phyloP scores from a whole-genome alignment of 768 basidiomycete species.

The Boletus subparvulus region DNA sequence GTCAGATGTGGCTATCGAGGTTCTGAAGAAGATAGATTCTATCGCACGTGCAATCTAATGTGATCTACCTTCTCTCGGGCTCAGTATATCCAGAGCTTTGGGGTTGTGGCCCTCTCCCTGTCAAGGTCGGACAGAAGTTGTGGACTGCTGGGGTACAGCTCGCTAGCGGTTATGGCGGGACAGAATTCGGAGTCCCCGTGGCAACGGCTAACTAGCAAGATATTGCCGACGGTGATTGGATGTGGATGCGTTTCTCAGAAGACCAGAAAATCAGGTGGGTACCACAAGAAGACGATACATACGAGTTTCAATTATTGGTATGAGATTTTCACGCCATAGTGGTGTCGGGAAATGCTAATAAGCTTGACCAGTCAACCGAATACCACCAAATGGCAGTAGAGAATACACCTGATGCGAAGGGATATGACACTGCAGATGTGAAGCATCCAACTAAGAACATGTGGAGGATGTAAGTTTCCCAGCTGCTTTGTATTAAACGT shows the following conservation, averaged over 20 bases:
- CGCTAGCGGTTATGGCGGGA: conserved; percentile 38
- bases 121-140: conserved; percentile 36
- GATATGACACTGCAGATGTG: conserved; percentile 43
- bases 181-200: conserved; percentile 22
- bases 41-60: conserved; percentile 27
- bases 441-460: conserved; percentile 44
- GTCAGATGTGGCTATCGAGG: conserved; percentile 23
- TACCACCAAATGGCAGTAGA: conserved; percentile 14
- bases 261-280: conserved; percentile 27
- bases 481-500: not conserved
- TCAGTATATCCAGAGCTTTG: conserved; percentile 29
- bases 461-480: conserved; percentile 33
- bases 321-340: not conserved
- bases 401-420: conserved; percentile 40
- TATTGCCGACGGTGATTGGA: conserved; percentile 31
- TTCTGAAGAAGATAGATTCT: conserved; percentile 24
- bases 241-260: conserved; percentile 34
- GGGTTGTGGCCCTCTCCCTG: conserved; percentile 41
- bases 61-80: not conserved
- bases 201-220: conserved; percentile 1
- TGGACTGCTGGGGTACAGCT: conserved; percentile 35
- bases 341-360: not conserved
- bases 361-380: not conserved
- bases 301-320: conserved; percentile 42
- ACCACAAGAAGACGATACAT: conserved; percentile 35